phyloP scores from a whole-genome alignment of 2,329 filamentous ascomycete genomes.

The Xylaria sp. region DNA sequence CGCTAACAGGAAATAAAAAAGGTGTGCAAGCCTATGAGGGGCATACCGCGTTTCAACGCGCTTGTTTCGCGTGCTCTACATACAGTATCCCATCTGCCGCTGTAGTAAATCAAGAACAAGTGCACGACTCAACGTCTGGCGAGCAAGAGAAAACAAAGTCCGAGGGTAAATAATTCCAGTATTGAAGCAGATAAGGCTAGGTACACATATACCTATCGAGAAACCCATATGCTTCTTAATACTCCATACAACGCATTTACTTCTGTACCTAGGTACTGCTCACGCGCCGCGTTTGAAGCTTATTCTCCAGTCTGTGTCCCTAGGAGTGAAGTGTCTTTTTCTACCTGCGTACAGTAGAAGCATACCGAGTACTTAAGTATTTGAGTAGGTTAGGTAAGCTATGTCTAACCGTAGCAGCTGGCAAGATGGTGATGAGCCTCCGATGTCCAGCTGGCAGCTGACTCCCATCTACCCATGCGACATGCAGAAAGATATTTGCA shows the following conservation, averaged over 20 bases:
- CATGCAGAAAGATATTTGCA: not conserved
- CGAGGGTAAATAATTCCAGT: too few relatives aligned
- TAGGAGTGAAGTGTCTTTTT: too few relatives aligned
- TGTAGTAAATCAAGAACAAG: not conserved
- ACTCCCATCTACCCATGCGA: not conserved
- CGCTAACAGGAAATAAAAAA: not conserved
- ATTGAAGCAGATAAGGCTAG: too few relatives aligned
- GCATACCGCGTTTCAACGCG: constrained; percentile 34
- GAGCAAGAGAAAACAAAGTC: not conserved
- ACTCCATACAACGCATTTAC: too few relatives aligned
- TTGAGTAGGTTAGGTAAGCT: not conserved
- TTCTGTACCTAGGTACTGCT: too few relatives aligned
- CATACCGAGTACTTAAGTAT: not conserved
- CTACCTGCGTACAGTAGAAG: too few relatives aligned
- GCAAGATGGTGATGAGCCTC: not conserved
- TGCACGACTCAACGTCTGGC: not conserved
- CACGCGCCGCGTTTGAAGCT: too few relatives aligned
- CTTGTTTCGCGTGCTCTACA: constrained; percentile 12
- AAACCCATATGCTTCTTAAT: too few relatives aligned
- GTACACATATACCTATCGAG: too few relatives aligned
- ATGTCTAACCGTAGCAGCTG: not conserved
- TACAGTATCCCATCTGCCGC: not conserved
- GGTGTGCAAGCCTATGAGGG: constrained; percentile 19
- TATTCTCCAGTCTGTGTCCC: too few relatives aligned
- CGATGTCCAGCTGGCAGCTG: constrained; percentile 11